These are phyloP conservation scores for Penicillium sp. DNA, from an alignment of 2,329 filamentous ascomycete genomes.

Conservation along the genomic window DNA sequence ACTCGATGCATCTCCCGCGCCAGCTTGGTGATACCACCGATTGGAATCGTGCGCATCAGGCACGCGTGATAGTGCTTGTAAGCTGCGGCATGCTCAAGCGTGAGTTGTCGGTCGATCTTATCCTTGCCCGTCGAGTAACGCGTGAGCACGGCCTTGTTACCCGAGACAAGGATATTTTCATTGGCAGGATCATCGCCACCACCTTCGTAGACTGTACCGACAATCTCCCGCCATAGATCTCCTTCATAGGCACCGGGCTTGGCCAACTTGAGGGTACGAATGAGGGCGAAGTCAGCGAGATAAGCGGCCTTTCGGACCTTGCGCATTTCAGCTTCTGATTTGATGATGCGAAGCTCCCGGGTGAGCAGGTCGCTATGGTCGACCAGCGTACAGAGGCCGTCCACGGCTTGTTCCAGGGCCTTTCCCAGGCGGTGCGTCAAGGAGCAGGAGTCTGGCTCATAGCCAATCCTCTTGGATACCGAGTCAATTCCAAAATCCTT, in stretches of 20 bases:
- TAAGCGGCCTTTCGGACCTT: slow-evolving; percentile 39
- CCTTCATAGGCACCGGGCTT: slow-evolving; percentile 40
- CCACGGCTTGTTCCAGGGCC: slow-evolving; percentile 34
- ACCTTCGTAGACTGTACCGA: slow-evolving; percentile 39
- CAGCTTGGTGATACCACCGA: slow-evolving; percentile 31
- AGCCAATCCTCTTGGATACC: slow-evolving; percentile 32
- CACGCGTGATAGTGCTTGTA: slow-evolving; percentile 41
- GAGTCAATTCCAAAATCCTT: slow-evolving; percentile 34
- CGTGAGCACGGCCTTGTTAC: slow-evolving; percentile 38
- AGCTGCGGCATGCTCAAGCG: slow-evolving; percentile 36
- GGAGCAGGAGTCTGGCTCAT: slow-evolving; percentile 42
- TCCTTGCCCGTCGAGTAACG: slow-evolving; percentile 36
- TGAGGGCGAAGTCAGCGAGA: slow-evolving; percentile 37
- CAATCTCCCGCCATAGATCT: slow-evolving; percentile 39
- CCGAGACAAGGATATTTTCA: slow-evolving; percentile 39
- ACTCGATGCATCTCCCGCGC: slow-evolving; percentile 31
- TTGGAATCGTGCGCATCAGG: slow-evolving; percentile 37
- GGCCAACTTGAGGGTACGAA: slow-evolving; percentile 38
- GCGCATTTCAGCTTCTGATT: slow-evolving; percentile 32
- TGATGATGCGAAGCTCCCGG: slow-evolving; percentile 36
- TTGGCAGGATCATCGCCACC: slow-evolving; percentile 41
- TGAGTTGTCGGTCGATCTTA: slow-evolving; percentile 36
- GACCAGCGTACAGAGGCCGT: slow-evolving; percentile 31
- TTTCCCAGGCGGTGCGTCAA: slow-evolving; percentile 40
- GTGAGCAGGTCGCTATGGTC: slow-evolving; percentile 35